Conservation (phyloP, 345 rosid species). For the Eucalyptus pauciflora region DNA sequence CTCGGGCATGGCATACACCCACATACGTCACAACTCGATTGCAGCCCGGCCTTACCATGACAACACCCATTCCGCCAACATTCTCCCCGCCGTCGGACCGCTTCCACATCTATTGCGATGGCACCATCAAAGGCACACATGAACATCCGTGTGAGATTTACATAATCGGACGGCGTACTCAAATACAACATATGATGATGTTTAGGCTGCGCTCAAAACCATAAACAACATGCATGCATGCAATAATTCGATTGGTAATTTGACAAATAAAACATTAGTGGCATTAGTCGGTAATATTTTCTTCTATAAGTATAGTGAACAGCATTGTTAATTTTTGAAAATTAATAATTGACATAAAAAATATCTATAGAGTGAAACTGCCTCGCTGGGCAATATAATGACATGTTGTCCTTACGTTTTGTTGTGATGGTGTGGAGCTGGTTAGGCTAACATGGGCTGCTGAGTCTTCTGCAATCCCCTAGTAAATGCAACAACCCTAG, state of each 20-base stretch:
- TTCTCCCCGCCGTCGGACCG: constrained; percentile 41
- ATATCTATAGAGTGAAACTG: too few species aligned
- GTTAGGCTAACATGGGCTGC: too few species aligned
- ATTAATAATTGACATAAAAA: too few species aligned
- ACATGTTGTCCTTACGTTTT: too few species aligned
- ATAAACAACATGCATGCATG: not conserved
- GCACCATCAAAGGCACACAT: constrained; percentile 32
- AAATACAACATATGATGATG: not conserved
- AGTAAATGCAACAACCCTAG: too few species aligned
- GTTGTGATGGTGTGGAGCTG: too few species aligned
- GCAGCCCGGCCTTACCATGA: constrained; percentile 64
- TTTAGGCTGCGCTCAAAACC: not conserved
- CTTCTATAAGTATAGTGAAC: not conserved
- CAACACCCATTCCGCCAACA: constrained; percentile 41
- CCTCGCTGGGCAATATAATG: too few species aligned
- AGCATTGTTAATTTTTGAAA: too few species aligned
- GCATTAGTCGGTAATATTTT: not conserved
- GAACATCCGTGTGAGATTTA: not conserved
- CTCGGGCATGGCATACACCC: constrained; percentile 25
- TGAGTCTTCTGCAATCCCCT: too few species aligned
- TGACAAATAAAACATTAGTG: not conserved
- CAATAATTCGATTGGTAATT: not conserved
- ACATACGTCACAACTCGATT: constrained; percentile 56
- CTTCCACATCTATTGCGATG: constrained; percentile 42
- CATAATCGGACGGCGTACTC: not conserved